phyloP scores from a whole-genome alignment of 176 grass and related monocot genomes.

The Zea mays region DNA sequence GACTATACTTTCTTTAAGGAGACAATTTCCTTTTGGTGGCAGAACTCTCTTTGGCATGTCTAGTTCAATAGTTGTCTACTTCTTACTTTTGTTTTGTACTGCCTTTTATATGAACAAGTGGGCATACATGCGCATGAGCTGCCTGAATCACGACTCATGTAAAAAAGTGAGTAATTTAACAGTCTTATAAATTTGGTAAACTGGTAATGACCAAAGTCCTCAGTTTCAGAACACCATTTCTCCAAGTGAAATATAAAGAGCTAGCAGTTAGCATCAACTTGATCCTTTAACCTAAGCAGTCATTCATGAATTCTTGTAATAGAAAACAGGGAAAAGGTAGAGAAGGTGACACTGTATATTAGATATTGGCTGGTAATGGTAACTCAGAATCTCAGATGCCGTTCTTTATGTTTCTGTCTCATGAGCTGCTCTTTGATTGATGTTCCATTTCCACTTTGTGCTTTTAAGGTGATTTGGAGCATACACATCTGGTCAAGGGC shows the following conservation, averaged over 20 bases:
- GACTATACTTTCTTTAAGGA: background rate
- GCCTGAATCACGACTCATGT: background rate
- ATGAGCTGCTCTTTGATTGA: constrained; percentile 27
- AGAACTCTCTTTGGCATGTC: background rate
- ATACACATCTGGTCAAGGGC: constrained; percentile 98
- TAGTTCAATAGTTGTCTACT: background rate
- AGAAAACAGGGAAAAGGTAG: background rate
- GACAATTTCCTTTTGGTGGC: background rate
- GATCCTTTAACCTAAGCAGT: background rate
- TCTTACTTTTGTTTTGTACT: background rate
- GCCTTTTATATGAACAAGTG: background rate
- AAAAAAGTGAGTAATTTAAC: constrained; percentile 9
- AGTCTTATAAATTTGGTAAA: background rate
- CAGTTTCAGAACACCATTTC: background rate
- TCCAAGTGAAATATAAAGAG: constrained; percentile 27
- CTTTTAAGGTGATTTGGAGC: constrained; percentile 90
- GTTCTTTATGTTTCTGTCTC: background rate
- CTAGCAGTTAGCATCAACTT: background rate
- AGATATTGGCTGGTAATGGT: background rate
- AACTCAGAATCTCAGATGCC: constrained; percentile 4
- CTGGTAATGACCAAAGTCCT: background rate
- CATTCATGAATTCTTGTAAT: constrained; percentile 2
- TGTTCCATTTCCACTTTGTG: constrained; percentile 25
- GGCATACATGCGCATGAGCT: background rate
- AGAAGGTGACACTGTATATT: constrained; percentile 13